Evolutionary conservation across 345 rosid species (phyloP), one percentile per base, ranked within the genome.

Genomic region (Psidium guajava): DNA sequence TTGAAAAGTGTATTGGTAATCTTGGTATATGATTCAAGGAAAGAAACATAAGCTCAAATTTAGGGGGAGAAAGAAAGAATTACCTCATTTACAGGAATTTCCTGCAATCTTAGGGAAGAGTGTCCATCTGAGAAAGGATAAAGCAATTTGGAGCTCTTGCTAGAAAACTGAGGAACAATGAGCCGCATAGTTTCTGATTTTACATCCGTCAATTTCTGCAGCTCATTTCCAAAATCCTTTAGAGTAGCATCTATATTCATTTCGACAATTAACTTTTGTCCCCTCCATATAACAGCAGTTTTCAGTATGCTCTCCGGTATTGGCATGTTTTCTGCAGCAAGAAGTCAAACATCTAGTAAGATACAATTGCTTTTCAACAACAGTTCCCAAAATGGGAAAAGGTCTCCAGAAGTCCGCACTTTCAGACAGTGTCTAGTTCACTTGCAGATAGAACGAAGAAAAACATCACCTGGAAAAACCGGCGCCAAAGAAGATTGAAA

Each of bases 111-210:
- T 81, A 93, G 88, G 80, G 86, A 81, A 1, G 95, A 93, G 87
- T 95, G 93, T 6, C 89, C 92, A 77, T 93, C 87, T 36, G 95
- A 89, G 87, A 93, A 97, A 44, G 99, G 99, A 86, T 84, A 89
- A 24, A 97, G 54, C 92, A 96, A 86, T 84, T 82, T 93, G 42
- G 98, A 94, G 80, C 96, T 90, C 92, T 95, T 94, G 54, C 88
- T 86, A 50, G 92, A 87, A 73, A 87, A 47, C 75, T 86, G 86
- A 32, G 99, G 98, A 82, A 95, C 92, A 83, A 97, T 92, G 32
- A 97, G 86, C 83, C 93, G 91, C 90, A 97, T 87, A 4, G 99
- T 96, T 87, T 94, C 98, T 1, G 94, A 88, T 88, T 92, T 95
- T 54, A 96, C 95, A 85, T 91, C 88, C 0, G 98, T 92, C 90